Evolutionary conservation across 495 filamentous ascomycete species (phyloP), one percentile per base, ranked within the genome.

Genomic region (Margaritispora aquatica): DNA sequence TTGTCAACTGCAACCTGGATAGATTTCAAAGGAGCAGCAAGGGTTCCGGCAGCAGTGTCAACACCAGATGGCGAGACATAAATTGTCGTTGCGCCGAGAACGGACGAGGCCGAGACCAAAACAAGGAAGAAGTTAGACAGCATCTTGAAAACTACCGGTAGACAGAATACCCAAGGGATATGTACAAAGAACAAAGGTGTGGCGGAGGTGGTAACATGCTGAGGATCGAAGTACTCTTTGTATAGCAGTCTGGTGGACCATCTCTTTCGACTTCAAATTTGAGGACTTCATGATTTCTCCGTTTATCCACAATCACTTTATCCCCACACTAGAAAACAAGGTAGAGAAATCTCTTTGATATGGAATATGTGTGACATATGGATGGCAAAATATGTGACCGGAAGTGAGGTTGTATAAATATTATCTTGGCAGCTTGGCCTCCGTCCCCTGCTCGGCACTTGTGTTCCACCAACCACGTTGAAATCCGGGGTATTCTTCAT

Each of bases 1-100:
- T 57, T 58, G 27, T 66, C 24, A 19, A 70, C 59, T n/a, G 67
- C 68, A 22, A 55, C 41, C 55, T 68, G 68, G 27, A 70, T 68
- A n/a, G 68, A 68, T 21, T 59, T 60, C 21, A 69, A 57, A 20
- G 67, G 68, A 46, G 68, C 29, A 23, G 58, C 55, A n/a, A 69
- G 36, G n/a, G 56, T 57, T 19, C 68, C 68, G 13, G 67, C 49
- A 20, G 53, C 62, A 50, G 48, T 67, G 15, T 44, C 38, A 44
- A 44, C 38, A 10, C 68, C 68, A 19, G 64, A 59, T 17, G 64
- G 63, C 1, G 68, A 67, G 26, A 70, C 68, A 52, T 65, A 70
- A 41, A 68, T 61, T 9, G 47, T 50, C n/a, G n/a, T n/a, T 19
- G 44, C 46, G 26, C 55, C 21, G 23, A 55, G 46, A 11, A 24